phyloP scores from a whole-genome alignment of 257 asterid species.

The Solanum bulbocastanum region DNA sequence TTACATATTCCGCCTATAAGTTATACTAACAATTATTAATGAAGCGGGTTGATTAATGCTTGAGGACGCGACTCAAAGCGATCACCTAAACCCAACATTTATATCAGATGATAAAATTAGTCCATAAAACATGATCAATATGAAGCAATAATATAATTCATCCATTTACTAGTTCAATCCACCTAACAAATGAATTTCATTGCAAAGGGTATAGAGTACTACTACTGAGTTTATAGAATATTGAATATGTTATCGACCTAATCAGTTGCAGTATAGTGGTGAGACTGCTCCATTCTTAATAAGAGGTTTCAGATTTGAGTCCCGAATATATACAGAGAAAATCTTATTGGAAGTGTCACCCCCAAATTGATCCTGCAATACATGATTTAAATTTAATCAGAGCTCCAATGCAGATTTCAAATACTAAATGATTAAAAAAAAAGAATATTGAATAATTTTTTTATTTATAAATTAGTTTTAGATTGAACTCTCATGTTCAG shows the following conservation, averaged over 20 bases:
- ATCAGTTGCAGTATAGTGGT: too few relatives aligned
- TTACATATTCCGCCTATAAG: neutral
- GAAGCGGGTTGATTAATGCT: neutral
- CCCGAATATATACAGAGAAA: too few relatives aligned
- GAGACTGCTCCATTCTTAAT: too few relatives aligned
- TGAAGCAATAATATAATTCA: too few relatives aligned
- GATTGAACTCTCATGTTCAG: neutral
- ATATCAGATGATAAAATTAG: neutral
- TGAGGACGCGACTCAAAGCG: fast-evolving
- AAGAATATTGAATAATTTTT: neutral
- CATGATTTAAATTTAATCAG: too few relatives aligned
- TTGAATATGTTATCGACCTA: neutral
- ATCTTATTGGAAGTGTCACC: too few relatives aligned
- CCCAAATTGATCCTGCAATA: too few relatives aligned
- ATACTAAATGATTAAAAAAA: too few relatives aligned
- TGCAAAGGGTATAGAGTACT: neutral
- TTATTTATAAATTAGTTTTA: neutral
- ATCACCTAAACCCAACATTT: neutral
- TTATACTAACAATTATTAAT: neutral
- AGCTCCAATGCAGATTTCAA: too few relatives aligned
- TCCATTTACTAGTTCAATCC: neutral
- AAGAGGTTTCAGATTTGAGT: too few relatives aligned
- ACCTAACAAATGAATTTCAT: too few relatives aligned
- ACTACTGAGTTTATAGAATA: neutral
- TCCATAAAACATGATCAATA: neutral